Evolutionary conservation across 768 basidiomycete genomes (phyloP).

Genomic region (Suillus subaureus): DNA sequence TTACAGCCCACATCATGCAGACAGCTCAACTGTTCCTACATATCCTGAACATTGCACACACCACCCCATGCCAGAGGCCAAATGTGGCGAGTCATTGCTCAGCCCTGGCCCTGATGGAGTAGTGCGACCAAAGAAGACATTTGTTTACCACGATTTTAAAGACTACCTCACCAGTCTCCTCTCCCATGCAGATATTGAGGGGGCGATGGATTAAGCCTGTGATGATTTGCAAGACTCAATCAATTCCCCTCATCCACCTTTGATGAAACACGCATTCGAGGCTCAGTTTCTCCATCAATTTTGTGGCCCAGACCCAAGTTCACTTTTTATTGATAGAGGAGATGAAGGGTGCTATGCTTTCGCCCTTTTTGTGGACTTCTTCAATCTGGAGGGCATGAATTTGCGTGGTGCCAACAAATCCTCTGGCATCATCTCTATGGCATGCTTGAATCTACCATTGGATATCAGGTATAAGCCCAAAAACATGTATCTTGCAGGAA

Average conservation of each 20-base stretch:
- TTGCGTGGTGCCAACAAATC: not conserved
- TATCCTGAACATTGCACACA: conserved; percentile 2
- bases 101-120: not conserved
- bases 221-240: not conserved
- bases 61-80: not conserved
- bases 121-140: conserved; percentile 4
- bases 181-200: not conserved
- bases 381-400: not conserved
- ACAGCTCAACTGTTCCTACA: not conserved
- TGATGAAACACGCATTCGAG: conserved; percentile 9
- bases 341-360: conserved; percentile 11
- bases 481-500: not conserved
- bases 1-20: not conserved
- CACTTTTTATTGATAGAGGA: conserved; percentile 17
- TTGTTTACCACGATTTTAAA: conserved; percentile 7
- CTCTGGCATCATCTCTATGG: not conserved
- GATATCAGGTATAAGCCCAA: not conserved
- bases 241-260: conserved; percentile 1
- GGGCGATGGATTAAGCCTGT: conserved; percentile 1
- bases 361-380: conserved; percentile 18
- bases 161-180: conserved; percentile 4
- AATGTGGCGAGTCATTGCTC: conserved; percentile 6
- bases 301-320: not conserved
- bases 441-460: not conserved
- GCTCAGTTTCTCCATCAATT: conserved; percentile 21